Percentiles rank a stretch among this genome's conserved stretches.
phyloP scores from a whole-genome alignment of 768 basidiomycete species.

The Panaeolus papilionaceus region DNA sequence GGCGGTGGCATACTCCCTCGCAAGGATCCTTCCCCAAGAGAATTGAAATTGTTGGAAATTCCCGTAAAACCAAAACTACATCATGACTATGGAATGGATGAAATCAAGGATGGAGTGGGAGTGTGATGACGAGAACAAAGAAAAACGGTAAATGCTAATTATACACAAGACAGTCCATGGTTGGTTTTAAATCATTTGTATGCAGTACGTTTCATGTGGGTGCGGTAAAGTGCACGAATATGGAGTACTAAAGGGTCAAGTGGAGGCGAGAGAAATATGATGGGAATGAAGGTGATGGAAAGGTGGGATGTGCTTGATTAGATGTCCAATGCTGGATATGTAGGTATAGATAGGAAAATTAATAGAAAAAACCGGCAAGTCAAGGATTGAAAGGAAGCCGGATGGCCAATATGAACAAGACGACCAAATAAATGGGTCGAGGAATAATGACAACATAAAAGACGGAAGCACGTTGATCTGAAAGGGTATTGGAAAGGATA shows the following conservation, averaged over 20 bases:
- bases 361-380: constrained; percentile 17
- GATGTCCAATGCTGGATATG: constrained; percentile 30
- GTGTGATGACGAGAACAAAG: background rate
- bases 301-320: constrained; percentile 33
- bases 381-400: constrained; percentile 10
- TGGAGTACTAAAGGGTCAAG: constrained; percentile 19
- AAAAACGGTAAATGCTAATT: background rate
- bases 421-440: background rate
- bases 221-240: constrained; percentile 13
- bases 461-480: background rate
- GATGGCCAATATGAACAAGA: background rate
- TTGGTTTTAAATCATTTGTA: constrained; percentile 3
- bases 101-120: background rate
- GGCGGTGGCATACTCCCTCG: too few species aligned
- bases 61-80: background rate
- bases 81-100: background rate
- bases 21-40: too few species aligned
- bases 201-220: constrained; percentile 9
- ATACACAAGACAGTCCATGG: constrained; percentile 9
- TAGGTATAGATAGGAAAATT: constrained; percentile 27
- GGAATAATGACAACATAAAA: constrained; percentile 14
- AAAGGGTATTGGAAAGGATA: background rate
- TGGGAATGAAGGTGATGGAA: constrained; percentile 27
- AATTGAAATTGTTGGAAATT: background rate
- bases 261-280: constrained; percentile 27